Evolutionary conservation across 352 stramenopile genomes (phyloP), one percentile per base, ranked within the genome.

Genomic region (Globisporangium irregulare): DNA sequence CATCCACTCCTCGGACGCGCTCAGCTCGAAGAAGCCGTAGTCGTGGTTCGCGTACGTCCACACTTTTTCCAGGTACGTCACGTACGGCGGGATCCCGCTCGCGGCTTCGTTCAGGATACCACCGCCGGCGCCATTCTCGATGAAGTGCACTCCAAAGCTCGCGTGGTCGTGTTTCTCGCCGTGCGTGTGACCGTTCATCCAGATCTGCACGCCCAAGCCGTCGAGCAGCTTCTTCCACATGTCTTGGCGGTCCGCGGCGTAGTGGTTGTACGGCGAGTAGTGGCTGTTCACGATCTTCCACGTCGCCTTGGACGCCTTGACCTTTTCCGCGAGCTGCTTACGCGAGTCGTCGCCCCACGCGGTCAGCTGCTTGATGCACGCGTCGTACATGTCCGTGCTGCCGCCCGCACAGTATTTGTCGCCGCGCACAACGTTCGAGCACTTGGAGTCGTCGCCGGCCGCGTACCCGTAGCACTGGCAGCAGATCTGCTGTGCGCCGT

Each of bases 221-320:
- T 85, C 53, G 10, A 92, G 73, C 10, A 86, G 69, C 4, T 81
- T 66, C 20, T 84, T 82, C 87, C 87, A 95, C 62, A 76, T 82
- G 29, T 87, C 75, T 76, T 86, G 85, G 34, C 78, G 76, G 4
- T 64, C 48, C 25, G 82, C 74, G 20, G 84, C 76, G 65, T 90
- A 90, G 75, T 95, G 87, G 61, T 84, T 78, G 61, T 91, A 88
- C 3, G 87, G 84, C 3, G 74, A 89, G 76, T 95, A 95, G 74
- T 94, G 87, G 46, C 77, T 87, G 71, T 95, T 95, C 56, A 95
- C 83, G 46, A 95, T 85, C 74, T 95, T 95, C 83, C 86, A 95
- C 46, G 84, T 89, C 2, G 87, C 87, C 18, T 63, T 93, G 5
- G 86, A 93, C 51, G 76, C 70, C 12, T 81, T 77, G 3, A 83